Base-by-base conservation (phyloP, 1,284 basidiomycete genomes). In the Chalciporus sp. region DNA sequence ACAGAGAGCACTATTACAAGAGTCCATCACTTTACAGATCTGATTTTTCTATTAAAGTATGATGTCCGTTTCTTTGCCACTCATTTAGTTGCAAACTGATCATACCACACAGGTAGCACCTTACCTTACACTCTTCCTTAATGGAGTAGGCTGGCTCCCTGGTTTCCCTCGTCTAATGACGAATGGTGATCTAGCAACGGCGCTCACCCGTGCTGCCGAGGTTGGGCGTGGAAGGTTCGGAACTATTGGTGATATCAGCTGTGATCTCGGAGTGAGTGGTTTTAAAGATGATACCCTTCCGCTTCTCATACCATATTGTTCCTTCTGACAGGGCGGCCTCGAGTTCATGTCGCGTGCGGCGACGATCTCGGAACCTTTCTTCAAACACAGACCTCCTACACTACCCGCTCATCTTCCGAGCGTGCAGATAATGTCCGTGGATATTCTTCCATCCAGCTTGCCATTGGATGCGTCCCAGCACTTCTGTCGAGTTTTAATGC, bases 371-470 rank as follows among this genome's bases (percentile, higher is more conserved):
- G 74, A 81, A 17, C 94, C 94, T 0, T 86, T 84, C 65, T 94
- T 85, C 68, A 79, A 75, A 35, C 69, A 78, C 59, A 78, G 71
- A 28, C 82, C 80, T 1, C 52, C 65, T 3, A 63, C 67, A 8
- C 71, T 78, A 11, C 77, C 78, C 1, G 61, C 71, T 0, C 67
- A 79, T 49, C 74, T 84, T 3, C 82, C 83, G 0, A 75, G 79
- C 0, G 78, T 92, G 4, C 83, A 88, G 49, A 84, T 95, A 63
- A 92, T 94, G 82, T 83, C 90, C 0, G 88, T 94, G 47, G 94
- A 96, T 65, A 95, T 96, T 59, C 81, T 95, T 3, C 94, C 94
- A 0, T 83, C 93, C 0, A 84, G 89, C 50, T 78, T 96, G 14
- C 90, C 93, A 20, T 73, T 83, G 44, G 93, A 95, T 61, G 88